Base-by-base conservation (phyloP, 306 rosid genomes). In the Trifolium subterraneum region DNA sequence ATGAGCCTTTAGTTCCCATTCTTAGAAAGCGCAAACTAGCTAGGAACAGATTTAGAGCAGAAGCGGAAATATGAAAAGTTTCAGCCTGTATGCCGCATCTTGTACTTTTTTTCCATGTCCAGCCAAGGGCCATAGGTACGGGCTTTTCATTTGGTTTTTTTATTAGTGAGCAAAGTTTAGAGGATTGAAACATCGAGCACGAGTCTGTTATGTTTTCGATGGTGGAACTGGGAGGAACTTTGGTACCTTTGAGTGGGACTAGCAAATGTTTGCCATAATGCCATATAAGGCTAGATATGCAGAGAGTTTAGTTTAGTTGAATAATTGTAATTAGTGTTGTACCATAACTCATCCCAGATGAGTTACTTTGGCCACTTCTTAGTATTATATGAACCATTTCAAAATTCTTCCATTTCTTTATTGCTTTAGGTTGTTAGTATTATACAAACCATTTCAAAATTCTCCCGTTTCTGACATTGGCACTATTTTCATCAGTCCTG, bases 401-500 rank as follows among this genome's bases (percentile, higher is more conserved):
- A 36, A 36, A 36, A 47, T 22, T 69, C 33, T 70, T 60, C 23
- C 14, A 4, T 60, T 68, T 59, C 74, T 70, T 60, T 54, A 19
- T 67, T 41, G 60, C 58, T 80, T 81, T 64, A 65, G 19, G 65
- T 39, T 73, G 79, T 62, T 50, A 66, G 72, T 62, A 76, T 62
- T 39, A 14, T 68, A 50, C 59, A 10, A 50, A 39, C 62, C 68
- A 55, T 41, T 77, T 52, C 33, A 18, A 20, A 14, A 27, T 71
- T 19, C 64, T 68, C 54, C 42, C 7, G 31, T 60, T 68, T 78
- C 82, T 87, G 48, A 88, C 73, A 71, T 69, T 71, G 15, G 45
- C 64, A 72, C 83, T 81, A 61, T 86, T 75, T 82, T 60, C 72
- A 71, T 79, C 98, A 95, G 98, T 81, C 99, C 99, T 59, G 99